phyloP scores from a whole-genome alignment of 768 basidiomycete species.

The Phylloporus arenicola region DNA sequence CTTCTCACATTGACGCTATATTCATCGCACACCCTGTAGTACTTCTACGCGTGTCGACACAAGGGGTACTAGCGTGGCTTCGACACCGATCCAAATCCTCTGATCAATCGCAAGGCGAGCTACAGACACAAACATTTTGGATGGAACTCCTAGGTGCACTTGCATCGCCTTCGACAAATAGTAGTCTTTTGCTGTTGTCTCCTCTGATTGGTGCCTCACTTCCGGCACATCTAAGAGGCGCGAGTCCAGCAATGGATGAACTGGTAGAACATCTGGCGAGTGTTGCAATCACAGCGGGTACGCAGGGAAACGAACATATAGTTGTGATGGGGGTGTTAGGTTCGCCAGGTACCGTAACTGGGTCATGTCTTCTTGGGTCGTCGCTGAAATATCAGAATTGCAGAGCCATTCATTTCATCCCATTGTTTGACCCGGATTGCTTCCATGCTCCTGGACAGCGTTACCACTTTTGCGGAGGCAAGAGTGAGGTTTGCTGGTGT shows the following conservation, averaged over 20 bases:
- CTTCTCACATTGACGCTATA: constrained; percentile 42
- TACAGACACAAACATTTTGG: constrained; percentile 19
- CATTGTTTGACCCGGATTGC: constrained; percentile 14
- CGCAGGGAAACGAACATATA: not conserved
- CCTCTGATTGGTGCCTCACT: constrained; percentile 36
- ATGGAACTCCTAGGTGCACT: constrained; percentile 38
- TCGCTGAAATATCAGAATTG: not conserved
- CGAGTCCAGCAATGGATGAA: constrained; percentile 40
- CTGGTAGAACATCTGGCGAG: constrained; percentile 28
- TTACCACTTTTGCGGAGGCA: constrained; percentile 12
- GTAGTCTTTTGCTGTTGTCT: constrained; percentile 38
- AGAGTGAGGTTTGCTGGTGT: constrained; percentile 11
- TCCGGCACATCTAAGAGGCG: constrained; percentile 43
- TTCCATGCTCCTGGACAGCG: constrained; percentile 11
- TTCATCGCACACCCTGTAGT: constrained; percentile 34
- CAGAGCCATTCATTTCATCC: constrained; percentile 22
- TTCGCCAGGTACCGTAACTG: constrained; percentile 12
- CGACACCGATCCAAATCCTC: constrained; percentile 12
- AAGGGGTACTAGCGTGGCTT: constrained; percentile 51
- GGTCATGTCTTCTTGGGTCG: not conserved
- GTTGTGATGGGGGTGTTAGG: constrained; percentile 11
- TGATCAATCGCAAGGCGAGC: constrained; percentile 4
- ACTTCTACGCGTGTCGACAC: constrained; percentile 38
- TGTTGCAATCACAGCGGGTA: not conserved
- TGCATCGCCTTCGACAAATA: constrained; percentile 27